Evolutionary conservation across 2,329 filamentous ascomycete species (phyloP), one percentile per base, ranked within the genome.

Genomic region (Pestalotiopsis sp.): DNA sequence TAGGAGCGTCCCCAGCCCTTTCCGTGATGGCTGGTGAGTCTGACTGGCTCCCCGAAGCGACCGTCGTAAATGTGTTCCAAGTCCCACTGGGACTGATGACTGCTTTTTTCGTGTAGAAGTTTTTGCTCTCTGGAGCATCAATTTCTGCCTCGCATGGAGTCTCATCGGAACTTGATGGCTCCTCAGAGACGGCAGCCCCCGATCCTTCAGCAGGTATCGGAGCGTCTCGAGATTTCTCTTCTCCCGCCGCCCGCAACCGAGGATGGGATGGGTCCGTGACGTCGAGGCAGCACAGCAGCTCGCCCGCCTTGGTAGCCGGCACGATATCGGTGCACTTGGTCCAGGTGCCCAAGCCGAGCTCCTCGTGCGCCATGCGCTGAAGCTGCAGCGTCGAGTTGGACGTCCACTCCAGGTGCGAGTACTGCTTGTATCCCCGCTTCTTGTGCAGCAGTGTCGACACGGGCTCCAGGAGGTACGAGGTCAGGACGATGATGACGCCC

Each of bases 321-420:
- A 72, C 59, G 13, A 45, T 39, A 1, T 67, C 31, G 3, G 63
- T 60, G n/a, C 67, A 27, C 64, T 61, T 25, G 6, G 69, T 71
- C 73, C 73, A 75, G 0, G 38, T 65, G 0, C 70, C 70, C 11
- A 60, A 36, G 6, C 71, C 71, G 0, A 69, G 17, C 11, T 68
- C 71, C 41, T 77, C 76, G 39, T 78, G 73, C 2, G 73, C 74
- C 7, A 77, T 69, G 0, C 76, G 71, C 41, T 76, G 76, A 0
- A 77, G 69, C 55, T 78, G 76, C 11, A 77, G 58, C 0, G 71
- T 74, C 5, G 68, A 67, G 64, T 74, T 74, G 7, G 70, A 64
- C 1, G 36, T 39, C 75, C 75, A 78, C 57, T 77, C 76, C 4
- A 77, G 55, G 38, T 72, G 65, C 6, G 64, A 17, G 39, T 75